These are phyloP conservation scores for Plasmopara muralis DNA, from an alignment of 352 stramenopile genomes.

Conservation along the genomic window DNA sequence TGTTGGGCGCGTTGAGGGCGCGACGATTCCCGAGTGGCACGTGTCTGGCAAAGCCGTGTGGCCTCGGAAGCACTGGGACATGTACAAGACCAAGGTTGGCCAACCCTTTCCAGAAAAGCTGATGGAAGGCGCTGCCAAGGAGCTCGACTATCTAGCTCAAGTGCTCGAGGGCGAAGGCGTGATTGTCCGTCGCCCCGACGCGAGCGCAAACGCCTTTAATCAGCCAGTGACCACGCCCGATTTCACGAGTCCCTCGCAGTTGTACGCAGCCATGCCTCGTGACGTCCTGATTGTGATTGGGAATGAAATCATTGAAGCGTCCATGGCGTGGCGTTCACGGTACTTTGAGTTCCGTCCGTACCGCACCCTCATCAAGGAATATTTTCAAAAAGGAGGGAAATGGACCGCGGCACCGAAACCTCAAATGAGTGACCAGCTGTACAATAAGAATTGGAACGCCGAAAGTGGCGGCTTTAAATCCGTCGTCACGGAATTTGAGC, in stretches of 20 bases:
- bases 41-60: constrained; percentile 86
- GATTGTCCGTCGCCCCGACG: constrained; percentile 74
- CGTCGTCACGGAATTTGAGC: constrained; percentile 86
- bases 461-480: constrained; percentile 77
- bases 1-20: constrained; percentile 80
- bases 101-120: constrained; percentile 74
- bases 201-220: constrained; percentile 60
- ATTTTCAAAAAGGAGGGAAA: constrained; percentile 84
- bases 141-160: constrained; percentile 83
- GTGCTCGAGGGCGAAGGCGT: constrained; percentile 82
- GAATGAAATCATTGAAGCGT: constrained; percentile 86
- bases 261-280: constrained; percentile 86
- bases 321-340: constrained; percentile 86
- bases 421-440: constrained; percentile 87
- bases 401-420: constrained; percentile 87
- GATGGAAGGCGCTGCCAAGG: constrained; percentile 60
- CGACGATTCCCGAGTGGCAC: constrained; percentile 89
- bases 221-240: constrained; percentile 73
- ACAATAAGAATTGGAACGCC: constrained; percentile 82
- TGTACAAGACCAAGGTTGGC: constrained; percentile 84
- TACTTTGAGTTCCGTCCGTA: constrained; percentile 89
- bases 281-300: constrained; percentile 87
- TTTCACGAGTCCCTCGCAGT: constrained; percentile 75
- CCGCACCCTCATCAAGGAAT: constrained; percentile 86
- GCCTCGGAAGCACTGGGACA: constrained; percentile 85